A percentile compares a stretch with the other conserved stretches of the same genome.
phyloP scores from a whole-genome alignment of 257 asterid genomes.

The Hygrophila difformis region DNA sequence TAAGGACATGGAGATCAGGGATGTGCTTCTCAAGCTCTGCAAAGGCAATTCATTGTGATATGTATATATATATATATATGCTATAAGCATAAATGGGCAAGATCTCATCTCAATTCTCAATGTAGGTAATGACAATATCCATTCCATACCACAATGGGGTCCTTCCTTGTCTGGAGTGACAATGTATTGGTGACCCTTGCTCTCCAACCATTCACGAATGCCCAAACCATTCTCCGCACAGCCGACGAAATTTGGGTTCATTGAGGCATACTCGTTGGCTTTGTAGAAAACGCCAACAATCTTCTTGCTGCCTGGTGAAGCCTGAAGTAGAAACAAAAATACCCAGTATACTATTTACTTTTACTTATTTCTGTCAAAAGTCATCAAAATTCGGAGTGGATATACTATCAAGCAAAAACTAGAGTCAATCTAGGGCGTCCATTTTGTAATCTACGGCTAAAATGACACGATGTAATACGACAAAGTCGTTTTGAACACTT shows the following conservation, averaged over 20 bases:
- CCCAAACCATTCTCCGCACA: conserved; percentile 88
- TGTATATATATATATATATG: no score
- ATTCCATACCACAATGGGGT: conserved; percentile 59
- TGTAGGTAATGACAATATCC: not conserved
- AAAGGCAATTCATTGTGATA: no score
- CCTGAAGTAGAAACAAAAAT: conserved; percentile 29
- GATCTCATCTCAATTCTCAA: no score
- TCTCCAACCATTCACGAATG: conserved; percentile 87
- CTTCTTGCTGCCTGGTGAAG: conserved; percentile 88
- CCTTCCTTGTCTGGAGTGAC: conserved; percentile 96
- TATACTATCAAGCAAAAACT: no score
- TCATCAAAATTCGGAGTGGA: no score
- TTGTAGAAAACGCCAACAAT: conserved; percentile 93
- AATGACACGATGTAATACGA: no score
- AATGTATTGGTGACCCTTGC: conserved; percentile 79
- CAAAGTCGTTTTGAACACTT: not conserved
- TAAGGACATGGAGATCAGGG: conserved; percentile 87
- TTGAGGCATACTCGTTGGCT: conserved; percentile 76
- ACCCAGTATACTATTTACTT: no score
- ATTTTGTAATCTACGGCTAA: no score
- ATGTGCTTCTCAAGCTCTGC: conserved; percentile 96
- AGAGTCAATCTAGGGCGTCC: no score
- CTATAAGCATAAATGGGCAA: no score
- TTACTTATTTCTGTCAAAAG: no score
- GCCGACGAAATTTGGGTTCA: conserved; percentile 86